These are phyloP conservation scores for Gynochthodes officinalis DNA, from an alignment of 257 asterid genomes.

Conservation along the genomic window DNA sequence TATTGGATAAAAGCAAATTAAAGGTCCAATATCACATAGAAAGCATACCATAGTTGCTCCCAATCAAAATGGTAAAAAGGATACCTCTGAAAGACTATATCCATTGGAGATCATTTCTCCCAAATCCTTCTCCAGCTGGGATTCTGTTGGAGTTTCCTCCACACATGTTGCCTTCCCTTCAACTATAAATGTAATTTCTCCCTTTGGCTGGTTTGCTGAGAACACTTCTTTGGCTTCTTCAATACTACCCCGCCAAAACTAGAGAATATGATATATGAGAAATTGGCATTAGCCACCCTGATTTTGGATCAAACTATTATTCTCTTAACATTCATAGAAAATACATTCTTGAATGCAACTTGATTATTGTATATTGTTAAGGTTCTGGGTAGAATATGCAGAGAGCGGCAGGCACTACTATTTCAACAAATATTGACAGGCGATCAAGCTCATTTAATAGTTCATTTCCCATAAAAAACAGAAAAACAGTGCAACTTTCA, in stretches of 20 bases:
- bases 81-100: constrained; percentile 81
- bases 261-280: neutral
- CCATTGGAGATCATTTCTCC: constrained; percentile 66
- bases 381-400: neutral
- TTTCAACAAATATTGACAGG: neutral
- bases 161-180: constrained; percentile 51
- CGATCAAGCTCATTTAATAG: neutral
- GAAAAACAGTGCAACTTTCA: neutral
- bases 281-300: neutral
- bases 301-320: neutral
- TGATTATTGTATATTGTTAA: neutral
- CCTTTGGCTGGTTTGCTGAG: constrained; percentile 68
- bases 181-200: constrained; percentile 84
- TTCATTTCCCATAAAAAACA: neutral
- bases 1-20: neutral
- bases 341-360: neutral
- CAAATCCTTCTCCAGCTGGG: constrained; percentile 74
- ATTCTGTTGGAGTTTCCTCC: constrained; percentile 59
- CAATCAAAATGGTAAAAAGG: constrained; percentile 10
- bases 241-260: constrained; percentile 92
- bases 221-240: constrained; percentile 70
- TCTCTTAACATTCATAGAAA: neutral
- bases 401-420: neutral
- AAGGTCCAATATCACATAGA: neutral
- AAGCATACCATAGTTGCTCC: neutral